Base-by-base conservation (phyloP, 2,329 filamentous ascomycete genomes). In the Tolypocladium ovalisporum region DNA sequence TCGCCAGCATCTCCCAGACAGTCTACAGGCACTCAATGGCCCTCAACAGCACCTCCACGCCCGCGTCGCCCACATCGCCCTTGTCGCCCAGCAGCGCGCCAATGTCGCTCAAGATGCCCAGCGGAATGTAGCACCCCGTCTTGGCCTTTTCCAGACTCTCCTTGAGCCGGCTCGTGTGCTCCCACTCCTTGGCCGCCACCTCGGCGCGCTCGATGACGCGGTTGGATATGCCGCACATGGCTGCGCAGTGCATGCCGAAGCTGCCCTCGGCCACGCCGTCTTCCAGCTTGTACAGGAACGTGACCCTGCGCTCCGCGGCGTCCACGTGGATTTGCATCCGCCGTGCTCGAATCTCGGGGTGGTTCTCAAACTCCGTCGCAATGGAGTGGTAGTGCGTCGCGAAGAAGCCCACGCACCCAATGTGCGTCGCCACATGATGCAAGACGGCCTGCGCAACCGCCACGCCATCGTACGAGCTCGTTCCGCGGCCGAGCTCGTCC, bases 221-320 rank as follows among this genome's bases (percentile, higher is more conserved):
- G 51, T 78, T 77, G 0, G 90, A 84, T 62, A 99, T 97, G 1
- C 94, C 94, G 66, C 94, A 99, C 94, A 99, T 99, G 59, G 90
- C 87, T 1, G 94, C 94, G 69, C 94, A 99, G 71, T 99, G 94
- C 94, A 99, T 99, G 65, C 94, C 94, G 67, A 97, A 99, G 67
- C 90, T 96, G 19, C 94, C 94, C 71, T 97, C 92, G 0, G 94
- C 94, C 12, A 97, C 90, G 1, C 94, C 94, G 17, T 90, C 83
- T 72, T 97, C 94, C 0, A 99, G 82, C 67, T 90, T 92, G 76
- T 99, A 99, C 57, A 99, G 71, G 75, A 99, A 99, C 0, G 93
- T 97, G n/a, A 99, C 86, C n/a, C 86, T 85, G 29, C 90, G 83
- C 58, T 90, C 82, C 52, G 80, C 82, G 5, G 94, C 89, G 62